phyloP scores from a whole-genome alignment of 2,329 filamentous ascomycete genomes.

The Sporothrix pallida region DNA sequence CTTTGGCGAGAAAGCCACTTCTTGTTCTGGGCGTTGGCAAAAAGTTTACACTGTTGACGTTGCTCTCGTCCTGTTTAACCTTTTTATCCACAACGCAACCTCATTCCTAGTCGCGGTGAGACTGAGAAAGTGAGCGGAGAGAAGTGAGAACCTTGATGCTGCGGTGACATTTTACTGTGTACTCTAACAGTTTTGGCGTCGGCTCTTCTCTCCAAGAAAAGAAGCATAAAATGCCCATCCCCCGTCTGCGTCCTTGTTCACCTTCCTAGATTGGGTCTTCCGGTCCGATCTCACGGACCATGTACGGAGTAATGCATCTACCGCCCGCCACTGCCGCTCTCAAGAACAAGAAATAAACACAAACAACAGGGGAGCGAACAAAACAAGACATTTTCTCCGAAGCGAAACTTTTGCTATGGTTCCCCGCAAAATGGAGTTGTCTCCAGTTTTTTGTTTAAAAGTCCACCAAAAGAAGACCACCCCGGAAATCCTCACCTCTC shows the following conservation, averaged over 20 bases:
- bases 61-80: neutral
- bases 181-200: too few species aligned
- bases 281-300: neutral
- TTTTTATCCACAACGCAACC: conserved; percentile 1
- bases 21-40: neutral
- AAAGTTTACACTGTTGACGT: too few species aligned
- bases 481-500: neutral
- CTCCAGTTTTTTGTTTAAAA: neutral
- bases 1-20: neutral
- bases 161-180: neutral
- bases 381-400: conserved; percentile 9
- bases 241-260: neutral
- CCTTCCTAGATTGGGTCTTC: neutral
- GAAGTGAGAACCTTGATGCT: conserved; percentile 6
- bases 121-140: neutral
- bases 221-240: neutral
- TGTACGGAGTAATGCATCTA: too few species aligned
- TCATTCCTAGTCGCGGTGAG: too few species aligned
- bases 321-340: neutral
- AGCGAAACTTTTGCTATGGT: neutral
- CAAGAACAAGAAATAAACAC: neutral
- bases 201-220: neutral
- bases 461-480: neutral
- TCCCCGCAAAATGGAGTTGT: conserved; percentile 7
- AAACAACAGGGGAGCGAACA: neutral